Conservation (phyloP, 2,329 filamentous ascomycete species). For the Fusarium sp. region DNA sequence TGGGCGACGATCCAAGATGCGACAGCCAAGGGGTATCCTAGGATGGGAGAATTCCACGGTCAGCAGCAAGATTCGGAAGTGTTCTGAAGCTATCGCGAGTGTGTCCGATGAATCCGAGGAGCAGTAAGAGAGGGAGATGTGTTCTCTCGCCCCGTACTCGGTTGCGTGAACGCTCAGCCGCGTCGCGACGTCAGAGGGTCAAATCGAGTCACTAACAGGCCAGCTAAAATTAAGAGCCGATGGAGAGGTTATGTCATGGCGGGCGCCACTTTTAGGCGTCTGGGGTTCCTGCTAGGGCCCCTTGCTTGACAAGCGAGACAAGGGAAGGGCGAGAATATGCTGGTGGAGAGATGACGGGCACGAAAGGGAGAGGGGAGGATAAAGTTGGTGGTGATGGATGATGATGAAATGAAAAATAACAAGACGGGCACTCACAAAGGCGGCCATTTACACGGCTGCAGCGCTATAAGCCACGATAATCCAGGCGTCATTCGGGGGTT, state of each 20-base stretch:
- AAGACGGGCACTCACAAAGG: conserved; percentile 51
- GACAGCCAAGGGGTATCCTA: conserved; percentile 67
- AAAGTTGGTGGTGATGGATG: background rate
- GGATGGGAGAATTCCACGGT: conserved; percentile 28
- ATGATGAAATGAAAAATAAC: background rate
- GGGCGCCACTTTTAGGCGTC: conserved; percentile 36
- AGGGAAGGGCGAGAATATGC: background rate
- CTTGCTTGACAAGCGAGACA: background rate
- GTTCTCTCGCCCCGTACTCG: conserved; percentile 18
- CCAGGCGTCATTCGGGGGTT: conserved; percentile 51
- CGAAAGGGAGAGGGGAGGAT: background rate
- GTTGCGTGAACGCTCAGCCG: conserved; percentile 32
- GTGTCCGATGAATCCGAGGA: background rate
- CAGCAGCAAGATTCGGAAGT: conserved; percentile 27
- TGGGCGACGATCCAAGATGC: conserved; percentile 58
- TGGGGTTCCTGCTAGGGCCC: conserved; percentile 13
- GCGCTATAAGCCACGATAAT: conserved; percentile 42
- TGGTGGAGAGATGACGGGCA: background rate
- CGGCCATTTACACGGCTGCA: conserved; percentile 51
- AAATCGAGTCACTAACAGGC: conserved; percentile 34
- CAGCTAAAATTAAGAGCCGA: conserved; percentile 23
- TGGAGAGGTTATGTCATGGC: conserved; percentile 46
- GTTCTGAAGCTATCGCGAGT: conserved; percentile 1
- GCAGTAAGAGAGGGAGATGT: background rate
- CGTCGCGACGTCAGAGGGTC: conserved; percentile 45